Base-by-base conservation (phyloP, 305 asterid genomes). In the Fraxinus angustifolia region DNA sequence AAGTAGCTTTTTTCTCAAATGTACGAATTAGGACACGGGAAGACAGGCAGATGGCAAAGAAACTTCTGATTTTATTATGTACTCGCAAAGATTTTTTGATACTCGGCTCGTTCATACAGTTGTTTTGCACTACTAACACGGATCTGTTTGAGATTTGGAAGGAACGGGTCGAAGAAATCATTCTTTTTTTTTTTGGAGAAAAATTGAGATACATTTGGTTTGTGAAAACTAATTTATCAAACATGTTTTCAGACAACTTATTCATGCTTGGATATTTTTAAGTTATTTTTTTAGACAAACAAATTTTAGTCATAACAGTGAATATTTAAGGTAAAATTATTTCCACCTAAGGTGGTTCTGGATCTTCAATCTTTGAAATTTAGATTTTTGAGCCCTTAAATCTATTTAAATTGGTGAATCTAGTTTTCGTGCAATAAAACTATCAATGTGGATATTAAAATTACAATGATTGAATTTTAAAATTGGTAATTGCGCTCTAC, bases 1-100 rank as follows among this genome's bases (percentile, higher is more conserved):
- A 90, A 90, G 91, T 76, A 3, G 81, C 76, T 38, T 84, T 83
- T 83, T 65, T 26, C 76, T 72, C 34, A n/a, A 75, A 75, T 34
- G 84, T 72, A 80, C 62, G 60, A 11, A 0, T 60, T 33, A 21
- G 30, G 21, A 21, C 70, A 60, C 70, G 70, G 70, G 73, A 62
- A 8, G n/a, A 65, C 7, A 23, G 72, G 12, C 40, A 26, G 33
- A 56, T 19, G 34, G 38, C 58, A 58, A 56, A 16, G 42, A 26
- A 23, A 35, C 21, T 60, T 35, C 11, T 78, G 17, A 19, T 8
- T 58, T 5, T 6, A 16, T 60, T 60, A 40, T 40, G 48, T 40
- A 40, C 50, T 42, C 4, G 50, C 53, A 11, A 42, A 42, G 53
- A 42, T 42, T 11, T 45, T 45, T 45, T 17, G 60, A 16, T 50